Evolutionary conservation across 2,329 filamentous ascomycete genomes (phyloP), one percentile per base, ranked within the genome.

Genomic region (Neonectria faginata): DNA sequence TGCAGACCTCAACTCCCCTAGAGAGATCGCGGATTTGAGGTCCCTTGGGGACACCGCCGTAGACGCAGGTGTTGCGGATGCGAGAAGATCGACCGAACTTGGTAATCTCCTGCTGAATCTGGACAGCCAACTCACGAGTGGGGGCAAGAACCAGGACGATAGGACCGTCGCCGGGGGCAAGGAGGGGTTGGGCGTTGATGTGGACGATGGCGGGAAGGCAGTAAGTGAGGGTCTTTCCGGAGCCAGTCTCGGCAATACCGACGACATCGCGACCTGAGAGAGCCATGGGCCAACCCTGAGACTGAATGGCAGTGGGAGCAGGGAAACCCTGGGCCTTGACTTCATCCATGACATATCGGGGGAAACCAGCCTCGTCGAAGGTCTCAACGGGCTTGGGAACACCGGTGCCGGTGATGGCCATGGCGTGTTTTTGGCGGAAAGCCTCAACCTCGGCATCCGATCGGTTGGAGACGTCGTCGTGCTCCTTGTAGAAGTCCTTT

Each of bases 401-500:
- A 71, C 96, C 88, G 66, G 72, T 83, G 67, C 96, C 96, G 74
- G 91, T 86, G 60, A 98, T 86, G 50, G 93, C 88, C 81, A 99
- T 97, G 76, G 93, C 86, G 76, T 96, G 89, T 77, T 93, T 89
- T 77, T 88, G 89, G 78, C 96, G 92, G 86, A 97, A 99, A 60
- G 90, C 92, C 29, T 94, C 91, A 62, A 99, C 92, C 68, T 98
- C 95, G 61, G 88, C 88, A 45, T 88, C 79, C 12, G 93, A 89
- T 76, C 96, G 92, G 74, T 81, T 85, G 67, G 89, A 82, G 66
- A 99, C 95, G 65, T 89, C 88, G 33, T 91, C 86, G 78, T 96
- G 90, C 83, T 98, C 96, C 85, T 98, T 97, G 88, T 99, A 99
- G 84, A 99, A 99, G 9, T 92, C 94, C 84, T 99, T 99, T 80